Conservation (phyloP, 345 rosid genomes). For the Cardamine chenopodiifolia region DNA sequence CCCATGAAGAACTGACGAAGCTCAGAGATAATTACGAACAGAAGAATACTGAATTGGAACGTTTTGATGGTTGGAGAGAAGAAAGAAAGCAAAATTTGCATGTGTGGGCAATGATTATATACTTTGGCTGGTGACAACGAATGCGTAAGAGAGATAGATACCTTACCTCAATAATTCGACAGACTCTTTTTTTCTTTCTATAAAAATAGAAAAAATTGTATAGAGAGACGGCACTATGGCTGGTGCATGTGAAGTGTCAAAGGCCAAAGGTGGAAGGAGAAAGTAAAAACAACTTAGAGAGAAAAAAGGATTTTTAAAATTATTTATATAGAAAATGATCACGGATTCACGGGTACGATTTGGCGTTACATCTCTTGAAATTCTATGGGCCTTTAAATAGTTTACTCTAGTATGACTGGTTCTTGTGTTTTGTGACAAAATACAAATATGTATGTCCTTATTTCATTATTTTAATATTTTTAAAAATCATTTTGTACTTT, state of each 20-base stretch:
- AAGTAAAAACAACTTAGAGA: background rate
- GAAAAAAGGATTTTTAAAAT: background rate
- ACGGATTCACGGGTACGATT: slow-evolving; percentile 27
- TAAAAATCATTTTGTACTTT: background rate
- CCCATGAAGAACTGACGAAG: slow-evolving; percentile 29
- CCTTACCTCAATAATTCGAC: slow-evolving; percentile 27
- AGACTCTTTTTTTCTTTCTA: background rate
- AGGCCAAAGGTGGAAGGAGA: slow-evolving; percentile 14
- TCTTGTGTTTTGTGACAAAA: slow-evolving; percentile 1
- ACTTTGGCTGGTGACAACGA: slow-evolving; percentile 1
- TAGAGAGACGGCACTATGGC: slow-evolving; percentile 21
- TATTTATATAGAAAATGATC: background rate
- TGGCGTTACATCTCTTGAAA: slow-evolving; percentile 17
- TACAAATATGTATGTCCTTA: slow-evolving; percentile 2
- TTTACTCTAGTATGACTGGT: background rate
- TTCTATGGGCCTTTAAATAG: slow-evolving; percentile 18
- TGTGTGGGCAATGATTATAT: slow-evolving; percentile 39
- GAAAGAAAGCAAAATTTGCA: slow-evolving; percentile 18
- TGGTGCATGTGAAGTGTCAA: slow-evolving; percentile 39
- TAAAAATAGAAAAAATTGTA: background rate
- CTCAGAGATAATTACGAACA: slow-evolving; percentile 15
- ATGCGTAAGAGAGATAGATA: slow-evolving; percentile 1
- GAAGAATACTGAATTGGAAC: slow-evolving; percentile 7
- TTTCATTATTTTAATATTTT: background rate
- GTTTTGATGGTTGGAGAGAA: slow-evolving; percentile 18